Conservation (phyloP, 441 rosid species). For the Gossypium lobatum region DNA sequence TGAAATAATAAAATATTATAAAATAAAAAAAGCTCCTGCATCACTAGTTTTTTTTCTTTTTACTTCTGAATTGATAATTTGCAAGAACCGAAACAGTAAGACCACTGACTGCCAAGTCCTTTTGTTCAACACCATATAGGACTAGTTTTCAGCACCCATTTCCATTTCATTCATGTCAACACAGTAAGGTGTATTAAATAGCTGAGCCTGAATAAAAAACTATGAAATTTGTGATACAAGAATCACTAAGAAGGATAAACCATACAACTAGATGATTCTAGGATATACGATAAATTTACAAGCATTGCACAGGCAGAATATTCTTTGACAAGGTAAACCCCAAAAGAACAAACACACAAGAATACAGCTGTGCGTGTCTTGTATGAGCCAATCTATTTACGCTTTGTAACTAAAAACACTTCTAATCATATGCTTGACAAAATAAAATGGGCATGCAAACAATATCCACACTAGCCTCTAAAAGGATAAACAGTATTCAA, state of each 20-base stretch:
- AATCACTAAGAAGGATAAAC: not conserved
- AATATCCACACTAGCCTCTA: not conserved
- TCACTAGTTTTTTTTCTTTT: not conserved
- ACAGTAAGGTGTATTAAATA: not conserved
- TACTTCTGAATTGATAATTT: not conserved
- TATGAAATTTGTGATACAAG: not conserved
- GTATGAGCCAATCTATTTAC: not conserved
- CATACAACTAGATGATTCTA: not conserved
- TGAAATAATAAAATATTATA: too few species aligned
- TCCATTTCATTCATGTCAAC: not conserved
- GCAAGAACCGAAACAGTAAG: not conserved
- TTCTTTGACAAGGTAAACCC: not conserved
- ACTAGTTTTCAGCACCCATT: not conserved
- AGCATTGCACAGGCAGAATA: not conserved
- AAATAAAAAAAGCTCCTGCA: too few species aligned
- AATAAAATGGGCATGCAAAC: not conserved
- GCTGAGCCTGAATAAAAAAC: not conserved
- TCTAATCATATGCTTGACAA: not conserved
- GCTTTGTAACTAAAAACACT: not conserved
- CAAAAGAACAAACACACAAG: not conserved
- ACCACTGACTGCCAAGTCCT: not conserved
- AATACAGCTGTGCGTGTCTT: not conserved
- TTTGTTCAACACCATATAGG: not conserved
- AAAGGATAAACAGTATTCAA: not conserved
- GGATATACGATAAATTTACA: not conserved